Conservation (phyloP, 139 green algal genomes). For the Monoraphidium neglectum region DNA sequence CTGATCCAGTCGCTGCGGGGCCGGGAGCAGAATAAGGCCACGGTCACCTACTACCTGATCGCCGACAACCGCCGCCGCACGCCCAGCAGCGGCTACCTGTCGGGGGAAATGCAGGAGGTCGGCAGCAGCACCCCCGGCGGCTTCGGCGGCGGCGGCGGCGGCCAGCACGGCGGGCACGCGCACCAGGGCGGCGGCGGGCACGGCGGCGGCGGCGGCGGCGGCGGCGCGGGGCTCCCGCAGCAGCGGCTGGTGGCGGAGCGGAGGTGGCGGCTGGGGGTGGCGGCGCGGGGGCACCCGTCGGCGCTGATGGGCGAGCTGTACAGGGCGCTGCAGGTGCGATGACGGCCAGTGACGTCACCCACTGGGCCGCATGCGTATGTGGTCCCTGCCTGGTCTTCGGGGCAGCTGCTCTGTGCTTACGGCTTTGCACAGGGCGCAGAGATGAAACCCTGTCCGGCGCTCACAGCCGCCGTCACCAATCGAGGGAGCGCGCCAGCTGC, state of each 20-base stretch:
- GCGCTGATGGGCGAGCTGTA: conserved; percentile 87
- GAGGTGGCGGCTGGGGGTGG: conserved; percentile 82
- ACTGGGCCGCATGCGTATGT: too few relatives aligned
- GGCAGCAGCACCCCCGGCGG: conserved; percentile 18
- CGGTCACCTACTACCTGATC: conserved; percentile 98
- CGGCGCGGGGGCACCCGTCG: conserved; percentile 73
- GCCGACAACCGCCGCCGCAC: conserved; percentile 76
- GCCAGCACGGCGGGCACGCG: too few relatives aligned
- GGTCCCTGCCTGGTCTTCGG: too few relatives aligned
- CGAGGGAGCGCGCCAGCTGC: too few relatives aligned
- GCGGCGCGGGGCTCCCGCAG: not conserved
- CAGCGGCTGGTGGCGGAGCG: conserved; percentile 85
- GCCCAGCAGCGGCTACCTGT: conserved; percentile 43
- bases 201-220: too few relatives aligned
- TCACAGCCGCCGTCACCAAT: too few relatives aligned
- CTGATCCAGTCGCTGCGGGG: conserved; percentile 70
- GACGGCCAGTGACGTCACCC: not conserved
- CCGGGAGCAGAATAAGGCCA: conserved; percentile 91
- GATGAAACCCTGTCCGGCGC: too few relatives aligned
- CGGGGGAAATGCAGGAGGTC: conserved; percentile 30
- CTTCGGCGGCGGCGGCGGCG: not conserved
- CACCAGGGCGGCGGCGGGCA: too few relatives aligned
- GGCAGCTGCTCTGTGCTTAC: too few relatives aligned
- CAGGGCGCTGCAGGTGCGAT: conserved; percentile 51
- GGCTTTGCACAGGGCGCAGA: too few relatives aligned